phyloP scores from a whole-genome alignment of 2,329 filamentous ascomycete species.

The Fusarium tjaetaba region DNA sequence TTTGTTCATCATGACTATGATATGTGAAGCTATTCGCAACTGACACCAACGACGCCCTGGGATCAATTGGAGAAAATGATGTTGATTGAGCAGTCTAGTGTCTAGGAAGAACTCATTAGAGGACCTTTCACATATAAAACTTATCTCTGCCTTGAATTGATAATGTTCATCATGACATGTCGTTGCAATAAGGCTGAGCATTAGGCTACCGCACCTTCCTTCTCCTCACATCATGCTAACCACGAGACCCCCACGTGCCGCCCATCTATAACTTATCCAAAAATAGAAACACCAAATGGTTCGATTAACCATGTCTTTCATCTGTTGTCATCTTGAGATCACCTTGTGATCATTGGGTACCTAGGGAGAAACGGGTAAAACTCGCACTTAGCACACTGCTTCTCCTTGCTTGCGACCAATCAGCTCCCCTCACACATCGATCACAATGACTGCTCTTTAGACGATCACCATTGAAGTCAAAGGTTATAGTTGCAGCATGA shows the following conservation, averaged over 20 bases:
- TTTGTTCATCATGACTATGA: not conserved
- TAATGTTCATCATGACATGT: not conserved
- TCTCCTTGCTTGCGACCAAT: not conserved
- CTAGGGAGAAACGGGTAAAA: too few relatives aligned
- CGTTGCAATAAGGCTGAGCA: not conserved
- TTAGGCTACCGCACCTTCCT: not conserved
- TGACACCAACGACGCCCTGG: not conserved
- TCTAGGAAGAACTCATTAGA: too few relatives aligned
- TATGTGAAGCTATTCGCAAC: not conserved
- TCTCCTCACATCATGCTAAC: not conserved
- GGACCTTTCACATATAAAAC: too few relatives aligned
- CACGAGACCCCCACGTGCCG: not conserved
- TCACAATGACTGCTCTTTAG: accelerated
- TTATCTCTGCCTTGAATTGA: accelerated
- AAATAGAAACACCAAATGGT: not conserved
- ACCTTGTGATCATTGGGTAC: not conserved
- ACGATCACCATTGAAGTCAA: accelerated
- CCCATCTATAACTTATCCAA: not conserved
- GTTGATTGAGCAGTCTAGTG: not conserved
- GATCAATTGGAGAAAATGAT: not conserved
- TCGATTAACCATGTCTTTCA: not conserved
- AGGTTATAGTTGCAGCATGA: accelerated
- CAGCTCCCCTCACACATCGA: not conserved
- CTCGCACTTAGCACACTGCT: too few relatives aligned
- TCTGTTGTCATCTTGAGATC: not conserved